Evolutionary conservation across 768 basidiomycete genomes (phyloP).

Genomic region (Gloeophyllum trabeum): DNA sequence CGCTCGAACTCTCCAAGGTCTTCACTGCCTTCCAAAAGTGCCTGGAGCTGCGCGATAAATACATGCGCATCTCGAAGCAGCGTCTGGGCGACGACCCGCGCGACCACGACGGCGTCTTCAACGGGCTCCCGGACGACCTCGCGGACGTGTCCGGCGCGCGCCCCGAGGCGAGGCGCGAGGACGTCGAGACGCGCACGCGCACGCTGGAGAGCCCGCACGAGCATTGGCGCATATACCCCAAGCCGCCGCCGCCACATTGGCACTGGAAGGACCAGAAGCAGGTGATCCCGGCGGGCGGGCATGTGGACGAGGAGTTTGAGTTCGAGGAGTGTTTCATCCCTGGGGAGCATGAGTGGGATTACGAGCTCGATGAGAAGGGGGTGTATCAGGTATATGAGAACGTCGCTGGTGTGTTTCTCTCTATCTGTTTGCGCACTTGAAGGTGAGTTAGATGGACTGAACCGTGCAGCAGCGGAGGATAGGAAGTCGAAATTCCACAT

Average conservation of each 20-base stretch:
- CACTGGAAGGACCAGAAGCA: conserved; percentile 58
- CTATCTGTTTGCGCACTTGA: background rate
- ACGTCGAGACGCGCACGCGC: conserved; percentile 13
- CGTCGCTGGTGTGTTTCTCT: conserved; percentile 18
- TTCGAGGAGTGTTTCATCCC: conserved; percentile 73
- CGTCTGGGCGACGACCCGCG: conserved; percentile 90
- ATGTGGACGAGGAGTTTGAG: conserved; percentile 42
- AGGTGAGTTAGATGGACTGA: background rate
- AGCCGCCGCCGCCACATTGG: conserved; percentile 94
- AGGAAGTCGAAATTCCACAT: conserved; percentile 61
- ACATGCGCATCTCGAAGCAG: conserved; percentile 80
- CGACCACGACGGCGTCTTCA: conserved; percentile 77
- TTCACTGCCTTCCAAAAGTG: conserved; percentile 74
- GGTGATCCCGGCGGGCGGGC: conserved; percentile 25
- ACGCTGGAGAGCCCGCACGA: conserved; percentile 23
- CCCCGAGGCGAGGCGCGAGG: conserved; percentile 36
- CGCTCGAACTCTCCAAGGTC: conserved; percentile 39
- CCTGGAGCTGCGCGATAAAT: conserved; percentile 90
- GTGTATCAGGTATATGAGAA: conserved; percentile 78
- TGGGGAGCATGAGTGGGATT: conserved; percentile 47
- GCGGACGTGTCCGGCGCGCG: conserved; percentile 59
- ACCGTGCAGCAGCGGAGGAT: conserved; percentile 13
- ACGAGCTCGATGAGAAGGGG: conserved; percentile 75
- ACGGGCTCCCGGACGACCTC: conserved; percentile 49
- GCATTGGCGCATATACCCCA: conserved; percentile 86